These are phyloP conservation scores for Calvatia gigantea DNA, from an alignment of 768 basidiomycete genomes.

Conservation along the genomic window DNA sequence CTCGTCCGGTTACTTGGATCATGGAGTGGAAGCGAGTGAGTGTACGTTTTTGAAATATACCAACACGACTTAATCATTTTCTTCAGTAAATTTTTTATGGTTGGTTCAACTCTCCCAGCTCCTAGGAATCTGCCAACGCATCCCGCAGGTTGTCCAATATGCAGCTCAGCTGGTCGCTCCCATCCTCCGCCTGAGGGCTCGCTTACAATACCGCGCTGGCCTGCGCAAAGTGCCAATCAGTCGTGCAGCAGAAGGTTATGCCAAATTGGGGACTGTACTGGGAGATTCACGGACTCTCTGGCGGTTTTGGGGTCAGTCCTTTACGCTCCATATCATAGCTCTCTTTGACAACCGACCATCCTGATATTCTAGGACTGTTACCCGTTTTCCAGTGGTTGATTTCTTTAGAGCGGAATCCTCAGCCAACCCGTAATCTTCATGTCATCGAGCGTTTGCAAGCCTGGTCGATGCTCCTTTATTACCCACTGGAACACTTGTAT, in stretches of 20 bases:
- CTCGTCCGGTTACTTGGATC: constrained; percentile 74
- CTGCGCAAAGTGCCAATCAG: constrained; percentile 52
- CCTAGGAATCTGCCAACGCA: not conserved
- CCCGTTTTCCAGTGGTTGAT: constrained; percentile 81
- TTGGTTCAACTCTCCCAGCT: constrained; percentile 22
- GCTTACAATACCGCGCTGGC: constrained; percentile 64
- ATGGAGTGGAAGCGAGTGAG: constrained; percentile 87
- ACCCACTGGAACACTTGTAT: constrained; percentile 73
- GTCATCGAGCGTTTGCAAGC: constrained; percentile 80
- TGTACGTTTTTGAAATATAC: constrained; percentile 19
- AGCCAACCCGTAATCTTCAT: constrained; percentile 65
- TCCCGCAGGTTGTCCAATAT: constrained; percentile 65
- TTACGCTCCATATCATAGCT: not conserved
- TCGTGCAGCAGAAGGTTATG: constrained; percentile 44
- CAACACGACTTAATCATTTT: constrained; percentile 10
- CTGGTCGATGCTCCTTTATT: constrained; percentile 76
- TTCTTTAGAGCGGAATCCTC: constrained; percentile 65
- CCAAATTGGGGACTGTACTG: constrained; percentile 52
- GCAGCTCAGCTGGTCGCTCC: constrained; percentile 67
- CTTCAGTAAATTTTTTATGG: constrained; percentile 73
- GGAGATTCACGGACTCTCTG: constrained; percentile 71
- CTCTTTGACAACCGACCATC: not conserved
- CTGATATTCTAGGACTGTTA: constrained; percentile 51
- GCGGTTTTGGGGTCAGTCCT: constrained; percentile 73
- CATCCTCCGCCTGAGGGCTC: constrained; percentile 62